Base-by-base conservation (phyloP, 2,329 filamentous ascomycete species). In the Monosporascus ibericus region DNA sequence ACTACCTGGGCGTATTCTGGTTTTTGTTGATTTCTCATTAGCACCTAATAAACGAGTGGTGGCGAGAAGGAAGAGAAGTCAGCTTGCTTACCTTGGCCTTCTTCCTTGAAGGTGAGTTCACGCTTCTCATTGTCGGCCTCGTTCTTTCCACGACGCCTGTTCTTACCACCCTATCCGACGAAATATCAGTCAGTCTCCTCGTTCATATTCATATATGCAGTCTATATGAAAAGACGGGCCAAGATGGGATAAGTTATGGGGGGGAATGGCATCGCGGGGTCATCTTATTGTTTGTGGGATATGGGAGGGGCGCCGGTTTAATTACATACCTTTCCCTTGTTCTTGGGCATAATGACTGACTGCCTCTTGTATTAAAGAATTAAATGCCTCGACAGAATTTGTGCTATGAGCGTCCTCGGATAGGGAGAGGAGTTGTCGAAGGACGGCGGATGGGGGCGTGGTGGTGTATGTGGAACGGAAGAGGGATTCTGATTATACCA, bases 51-150 rank as follows among this genome's bases (percentile, higher is more conserved):
- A 48, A 48, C 34, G 9, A 48, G 46, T 47, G 30, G 38, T 39
- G 36, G 9, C 11, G 49, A 46, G 42, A 37, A 50, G 48, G 25
- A 36, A 47, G 24, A 22, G 46, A 34, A 40, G 37, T 44, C 2
- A 25, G 8, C 22, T 6, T 40, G 65, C 70, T 55, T 75, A 83
- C 81, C 86, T 80, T 97, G 92, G 63, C 92, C 92, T 70, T 97
- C 92, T 74, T 97, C 94, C 78, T 96, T 96, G 86, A 97, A 97
- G 68, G 90, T 92, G 68, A 97, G 82, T 75, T 97, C 92, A 74
- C 92, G 92, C 82, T 96, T 96, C 79, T 96, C 92, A 71, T 96
- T 95, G 80, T 97, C 94, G 77, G 94, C 95, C 79, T 95, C 90
- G 83, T 95, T 95, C 87, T 96, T 97, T 77, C 92, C 92, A 78